phyloP scores from a whole-genome alignment of 306 rosid species.

The Castanospermum australe region DNA sequence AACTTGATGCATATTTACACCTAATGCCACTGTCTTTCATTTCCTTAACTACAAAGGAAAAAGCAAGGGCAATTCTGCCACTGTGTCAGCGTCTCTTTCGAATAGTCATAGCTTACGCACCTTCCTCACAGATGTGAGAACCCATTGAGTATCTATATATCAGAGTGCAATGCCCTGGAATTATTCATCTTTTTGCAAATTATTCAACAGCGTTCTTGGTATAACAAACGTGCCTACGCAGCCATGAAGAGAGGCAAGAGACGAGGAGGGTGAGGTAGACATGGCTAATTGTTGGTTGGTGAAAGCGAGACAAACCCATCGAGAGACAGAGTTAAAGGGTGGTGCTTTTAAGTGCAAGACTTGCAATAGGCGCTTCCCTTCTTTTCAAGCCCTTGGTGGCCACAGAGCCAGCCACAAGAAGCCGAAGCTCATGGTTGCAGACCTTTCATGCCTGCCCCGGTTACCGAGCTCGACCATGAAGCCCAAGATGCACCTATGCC shows the following conservation, averaged over 20 bases:
- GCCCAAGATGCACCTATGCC: slow-evolving; percentile 63
- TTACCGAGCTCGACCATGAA: slow-evolving; percentile 12
- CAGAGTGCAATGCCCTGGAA: not conserved
- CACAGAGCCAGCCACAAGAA: slow-evolving; percentile 88
- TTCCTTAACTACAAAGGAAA: slow-evolving; percentile 26
- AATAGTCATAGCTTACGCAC: not conserved
- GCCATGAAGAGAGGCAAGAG: slow-evolving; percentile 60
- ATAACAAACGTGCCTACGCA: not conserved
- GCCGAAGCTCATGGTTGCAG: slow-evolving; percentile 37
- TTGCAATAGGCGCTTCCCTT: slow-evolving; percentile 51
- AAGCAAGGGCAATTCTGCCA: slow-evolving; percentile 12
- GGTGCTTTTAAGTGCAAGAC: slow-evolving; percentile 70
- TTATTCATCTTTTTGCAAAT: not conserved
- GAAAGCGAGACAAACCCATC: not conserved
- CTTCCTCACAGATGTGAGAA: not conserved
- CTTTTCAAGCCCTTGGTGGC: slow-evolving; percentile 91
- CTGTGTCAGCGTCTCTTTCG: not conserved
- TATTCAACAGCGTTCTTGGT: not conserved
- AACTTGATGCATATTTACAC: not conserved
- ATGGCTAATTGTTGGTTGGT: slow-evolving; percentile 45
- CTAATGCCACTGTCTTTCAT: not conserved
- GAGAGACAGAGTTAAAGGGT: not conserved
- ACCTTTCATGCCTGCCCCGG: not conserved
- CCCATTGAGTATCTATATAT: not conserved
- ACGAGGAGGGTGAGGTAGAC: slow-evolving; percentile 20